Evolutionary conservation across 2,329 filamentous ascomycete species (phyloP).

Genomic region (Cephalotrichum gorgonifer): DNA sequence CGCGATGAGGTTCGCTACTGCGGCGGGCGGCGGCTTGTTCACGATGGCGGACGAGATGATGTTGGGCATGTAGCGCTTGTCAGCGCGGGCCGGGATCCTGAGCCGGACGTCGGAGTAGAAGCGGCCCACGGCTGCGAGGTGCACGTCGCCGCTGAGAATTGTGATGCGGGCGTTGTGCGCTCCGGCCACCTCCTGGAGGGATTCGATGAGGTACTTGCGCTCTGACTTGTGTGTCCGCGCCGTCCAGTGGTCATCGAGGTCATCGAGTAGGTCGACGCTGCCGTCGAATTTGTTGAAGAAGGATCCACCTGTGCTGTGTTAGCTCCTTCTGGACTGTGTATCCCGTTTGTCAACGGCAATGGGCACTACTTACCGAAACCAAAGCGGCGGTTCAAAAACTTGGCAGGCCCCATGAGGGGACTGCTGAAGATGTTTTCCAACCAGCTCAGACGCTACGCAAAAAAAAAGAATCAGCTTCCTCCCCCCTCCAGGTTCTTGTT

Average conservation of each 20-base stretch:
- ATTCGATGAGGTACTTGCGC: constrained; percentile 65
- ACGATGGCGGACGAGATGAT: constrained; percentile 91
- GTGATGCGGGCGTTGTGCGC: constrained; percentile 85
- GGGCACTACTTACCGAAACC: constrained; percentile 50
- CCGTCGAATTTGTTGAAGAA: constrained; percentile 94
- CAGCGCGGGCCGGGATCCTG: constrained; percentile 64
- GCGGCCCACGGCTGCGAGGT: constrained; percentile 81
- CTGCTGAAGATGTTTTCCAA: constrained; percentile 85
- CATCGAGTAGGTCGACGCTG: constrained; percentile 83
- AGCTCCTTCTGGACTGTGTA: not conserved
- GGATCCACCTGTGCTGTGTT: constrained; percentile 49
- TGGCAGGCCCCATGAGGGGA: constrained; percentile 78
- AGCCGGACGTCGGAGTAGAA: constrained; percentile 88
- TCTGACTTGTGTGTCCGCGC: constrained; percentile 76
- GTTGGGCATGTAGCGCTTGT: constrained; percentile 93
- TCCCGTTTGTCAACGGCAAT: not conserved
- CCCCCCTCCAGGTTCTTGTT: not conserved
- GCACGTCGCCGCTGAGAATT: constrained; percentile 88
- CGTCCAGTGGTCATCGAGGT: constrained; percentile 94
- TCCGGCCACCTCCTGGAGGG: constrained; percentile 72
- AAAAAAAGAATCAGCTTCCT: not conserved
- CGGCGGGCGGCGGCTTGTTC: constrained; percentile 73
- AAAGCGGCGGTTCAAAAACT: constrained; percentile 82
- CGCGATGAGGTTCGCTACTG: constrained; percentile 81
- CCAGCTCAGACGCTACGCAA: constrained; percentile 83